Base-by-base conservation (phyloP, 257 asterid genomes). In the Buddleja alternifolia region DNA sequence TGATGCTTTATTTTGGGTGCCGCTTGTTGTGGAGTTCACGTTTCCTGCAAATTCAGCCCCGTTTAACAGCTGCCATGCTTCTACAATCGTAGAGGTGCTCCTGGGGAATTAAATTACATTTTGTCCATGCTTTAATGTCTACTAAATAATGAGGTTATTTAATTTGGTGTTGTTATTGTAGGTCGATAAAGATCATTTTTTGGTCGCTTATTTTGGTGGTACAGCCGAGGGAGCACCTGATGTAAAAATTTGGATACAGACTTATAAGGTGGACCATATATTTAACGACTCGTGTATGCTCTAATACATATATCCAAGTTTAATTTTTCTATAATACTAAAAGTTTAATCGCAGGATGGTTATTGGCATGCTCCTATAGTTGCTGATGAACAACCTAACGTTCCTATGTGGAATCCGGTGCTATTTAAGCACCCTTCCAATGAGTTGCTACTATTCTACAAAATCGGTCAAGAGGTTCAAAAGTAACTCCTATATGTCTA, bases 401-500 rank as follows among this genome's bases (percentile, higher is more conserved):
- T 94, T 71, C 81, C 97, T 52, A 84, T 94, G 99, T 91, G 99
- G 99, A 91, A 94, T 59, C 99, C 97, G 12, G 96, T 83, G 75
- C 77, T 92, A 3, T 89, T 81, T 73, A 89, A 83, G 79, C 82
- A 89, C 74, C 88, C 92, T 70, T 82, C 90, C 51, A 80, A 75
- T 12, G 92, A 84, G 74, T 70, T 92, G 86, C 85, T 92, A 36
- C 73, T 93, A 17, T 93, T 93, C 82, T 93, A 93, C 66, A 88
- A 75, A 84, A 82, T 90, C 20, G 99, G 97, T 39, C 88, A 76
- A 75, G 95, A 88, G 23, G 96, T 93, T 75, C 95, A 93, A 74
- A 87, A 89, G 99, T 90, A 86, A 83, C 86, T 17, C 66, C 45
- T 74, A 39, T 21, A 93, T 63, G 89, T 72, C 69, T 40, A 4